Evolutionary conservation across 805 yeast genomes (phyloP), one percentile per base, ranked within the genome.

Genomic region (Priceomyces fermenticarens): DNA sequence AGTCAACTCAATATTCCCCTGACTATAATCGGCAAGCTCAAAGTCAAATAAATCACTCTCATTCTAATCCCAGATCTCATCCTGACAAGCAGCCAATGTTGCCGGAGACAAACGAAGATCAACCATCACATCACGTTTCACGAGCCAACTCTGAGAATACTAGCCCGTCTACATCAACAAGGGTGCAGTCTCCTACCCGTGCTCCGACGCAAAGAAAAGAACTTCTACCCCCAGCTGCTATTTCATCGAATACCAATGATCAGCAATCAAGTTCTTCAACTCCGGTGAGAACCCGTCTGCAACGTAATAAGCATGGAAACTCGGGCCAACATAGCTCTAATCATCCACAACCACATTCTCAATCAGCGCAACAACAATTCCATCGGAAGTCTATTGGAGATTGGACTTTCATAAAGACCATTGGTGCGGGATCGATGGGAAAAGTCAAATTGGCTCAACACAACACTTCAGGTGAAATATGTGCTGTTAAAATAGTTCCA

Each of bases 361-460:
- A 38, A 20, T 41, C 38, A 28, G 49, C 42, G 15, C 63, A 60
- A 40, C 64, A 70, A 47, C 81, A 77, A 51, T 85, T 86, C 52
- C 91, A 89, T 60, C 79, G 98, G 48, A 85, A 84, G 44, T 77
- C 96, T 3, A 84, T 91, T 40, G 99, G 98, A 10, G 97, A 93
- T 49, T 91, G 99, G 99, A 95, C 88, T 52, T 90, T 91, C 53
- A 75, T 87, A 43, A 88, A 88, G 63, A 89, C 97, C 2, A 86
- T 93, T 35, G 99, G 99, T 32, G 96, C 98, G 2, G 99, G 99
- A 3, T 88, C 97, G 0, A 93, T 93, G 99, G 99, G 99, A 44
- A 95, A 91, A 62, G 99, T 93, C 37, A 93, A 93, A 65, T 72
- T 93, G 30, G 98, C 98, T 1, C 83, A 80, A 54, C 96, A 90